Evolutionary conservation across 148 eudicot genomes (phyloP), one percentile per base, ranked within the genome.

Genomic region (Rhododendron molle): DNA sequence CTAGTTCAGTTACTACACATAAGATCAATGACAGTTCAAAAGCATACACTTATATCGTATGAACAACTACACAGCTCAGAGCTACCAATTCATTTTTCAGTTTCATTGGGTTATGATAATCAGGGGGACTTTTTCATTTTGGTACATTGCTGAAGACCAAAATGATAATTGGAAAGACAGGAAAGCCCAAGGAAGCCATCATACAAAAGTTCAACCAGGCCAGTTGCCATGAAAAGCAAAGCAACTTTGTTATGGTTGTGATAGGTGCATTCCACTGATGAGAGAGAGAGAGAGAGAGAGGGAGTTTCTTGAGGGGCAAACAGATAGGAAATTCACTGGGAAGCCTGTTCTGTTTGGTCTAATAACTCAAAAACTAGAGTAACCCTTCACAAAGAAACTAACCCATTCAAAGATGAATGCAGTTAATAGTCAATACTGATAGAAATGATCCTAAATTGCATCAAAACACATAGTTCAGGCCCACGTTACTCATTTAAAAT

Each of bases 141-240:
- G 1, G 21, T 74, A 36, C 44, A 74, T 74, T 16, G n/a, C 78
- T 74, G 78, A 74, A 36, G 43, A 7, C 78, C 78, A 14, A 74
- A 74, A 32, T 5, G 38, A 72, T 34, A 26, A 26, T 32, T 28
- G 0, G 1, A 28, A 72, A 72, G 76, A 15, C 21, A 32, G 36
- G 76, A 72, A 72, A 72, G 36, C 40, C 38, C 21, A 28, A 72
- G 18, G 76, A 13, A 34, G 76, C 14, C 76, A 28, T 28, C 38
- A 72, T 72, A 72, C 38, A 28, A 72, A 72, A 72, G 20, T 72
- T 72, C 76, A 72, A 28, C 76, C 20, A 72, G 76, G 76, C 76
- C 20, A 28, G 76, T 18, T 72, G 43, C 43, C 20, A 72, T 72
- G 18, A 72, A n/a, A 28, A 67, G 73, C 73, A 28, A 32, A 72